Evolutionary conservation across 2,329 filamentous ascomycete species (phyloP), one percentile per base, ranked within the genome.

Genomic region (Graphilbum ipis-grandicollis): DNA sequence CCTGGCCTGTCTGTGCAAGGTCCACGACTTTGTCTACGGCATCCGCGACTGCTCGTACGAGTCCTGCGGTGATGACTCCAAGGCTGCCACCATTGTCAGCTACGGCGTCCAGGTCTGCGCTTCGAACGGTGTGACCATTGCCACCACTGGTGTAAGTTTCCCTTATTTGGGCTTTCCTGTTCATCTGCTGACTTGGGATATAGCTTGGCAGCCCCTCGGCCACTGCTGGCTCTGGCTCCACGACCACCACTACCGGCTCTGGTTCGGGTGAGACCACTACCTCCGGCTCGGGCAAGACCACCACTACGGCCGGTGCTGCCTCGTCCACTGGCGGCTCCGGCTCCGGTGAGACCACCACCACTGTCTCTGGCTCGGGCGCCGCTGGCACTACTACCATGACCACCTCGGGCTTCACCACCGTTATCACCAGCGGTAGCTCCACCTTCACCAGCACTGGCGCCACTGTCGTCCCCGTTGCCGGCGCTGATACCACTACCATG

Each of bases 21-120:
- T 63, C 43, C 30, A 43, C 32, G 47, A 65, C 55, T 69, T 66
- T 51, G 46, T 53, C 39, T 66, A 59, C 44, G 66, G 65, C 36
- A 51, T 69, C 41, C 62, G 58, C 40, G 66, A 70, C 56, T 70
- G 66, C 54, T 58, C 64, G 15, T 44, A 46, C 43, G 52, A 61
- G 51, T 52, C 55, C 32, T 68, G 65, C 55, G 39, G 31, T 21
- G 44, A 40, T 36, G 39, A 46, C 13, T 44, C 51, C 14, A 50
- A 57, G 34, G 58, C 58, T 34, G 45, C 50, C 25, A 43, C 52
- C 31, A 57, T 54, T 39, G 48, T 67, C 30, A 38, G 46, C 21
- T 64, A 56, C 43, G 64, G 53, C 31, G 46, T 58, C 39, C 36
- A 46, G 12, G 40, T 59, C 39, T 68, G 65, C 50, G 40, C 48